Base-by-base conservation (phyloP, 805 yeast genomes). In the Starmerella cellae region DNA sequence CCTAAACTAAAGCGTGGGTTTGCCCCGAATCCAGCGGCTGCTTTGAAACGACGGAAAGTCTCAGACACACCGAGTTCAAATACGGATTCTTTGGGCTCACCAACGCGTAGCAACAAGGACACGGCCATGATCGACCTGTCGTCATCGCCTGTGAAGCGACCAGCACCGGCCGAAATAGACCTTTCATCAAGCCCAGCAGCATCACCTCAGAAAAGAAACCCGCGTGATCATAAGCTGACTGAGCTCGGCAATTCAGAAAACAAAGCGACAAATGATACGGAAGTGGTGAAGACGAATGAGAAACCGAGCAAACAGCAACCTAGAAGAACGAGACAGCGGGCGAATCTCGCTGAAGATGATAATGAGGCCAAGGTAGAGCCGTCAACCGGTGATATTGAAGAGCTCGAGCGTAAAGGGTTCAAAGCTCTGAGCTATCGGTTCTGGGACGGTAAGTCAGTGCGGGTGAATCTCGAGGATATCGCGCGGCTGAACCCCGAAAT, bases 401-500 rank as follows among this genome's bases (percentile, higher is more conserved):
- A 18, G 14, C 37, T 50, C 27, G 23, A 17, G 13, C 28, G 22
- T 2, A 33, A 20, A 1, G 51, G 49, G n/a, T 46, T 18, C 37
- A 26, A 20, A 16, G 29, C 33, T 5, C 24, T 50, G 4, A 16
- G 27, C 16, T 43, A 52, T 46, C 26, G 29, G 20, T 77, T 84
- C 52, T 57, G 61, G 21, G 79, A 76, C 51, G 71, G 70, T 4
- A 68, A 73, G 32, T 59, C 62, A 1, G 70, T 81, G 49, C 69
- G 70, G 4, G 70, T 88, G 8, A 68, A 76, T 1, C 70, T 74
- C 45, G 68, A 73, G 30, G 98, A 91, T 56, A 83, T 81, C 58
- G 74, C 73, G 47, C 80, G 95, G 35, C 67, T 88, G 9, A 76
- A 77, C 55, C 78, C 79, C 44, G 77, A 77, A 37, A 82, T 81